Evolutionary conservation across 2,329 filamentous ascomycete species (phyloP).

Genomic region (Chaetomium sp.): DNA sequence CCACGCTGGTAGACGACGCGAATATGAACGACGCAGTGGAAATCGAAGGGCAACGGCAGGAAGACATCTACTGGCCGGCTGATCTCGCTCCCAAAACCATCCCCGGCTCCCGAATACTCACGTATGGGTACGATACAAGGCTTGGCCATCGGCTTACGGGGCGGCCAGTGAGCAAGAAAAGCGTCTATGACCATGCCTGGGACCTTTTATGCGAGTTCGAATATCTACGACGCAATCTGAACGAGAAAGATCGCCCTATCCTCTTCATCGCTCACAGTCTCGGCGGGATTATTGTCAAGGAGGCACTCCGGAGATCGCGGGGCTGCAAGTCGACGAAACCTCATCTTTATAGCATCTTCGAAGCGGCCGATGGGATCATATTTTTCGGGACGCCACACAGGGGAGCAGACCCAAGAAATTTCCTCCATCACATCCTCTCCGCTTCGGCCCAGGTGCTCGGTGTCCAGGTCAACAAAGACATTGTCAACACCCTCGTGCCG

Average conservation of each 20-base stretch:
- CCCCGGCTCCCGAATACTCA: conserved; percentile 36
- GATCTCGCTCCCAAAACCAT: conserved; percentile 33
- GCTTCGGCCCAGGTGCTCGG: conserved; percentile 30
- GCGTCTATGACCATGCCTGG: conserved; percentile 40
- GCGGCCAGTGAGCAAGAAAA: conserved; percentile 35
- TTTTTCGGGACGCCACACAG: conserved; percentile 43
- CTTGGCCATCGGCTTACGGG: conserved; percentile 35
- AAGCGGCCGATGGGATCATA: conserved; percentile 35
- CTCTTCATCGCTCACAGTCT: conserved; percentile 41
- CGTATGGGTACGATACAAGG: conserved; percentile 38
- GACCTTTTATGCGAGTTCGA: conserved; percentile 41
- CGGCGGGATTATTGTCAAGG: conserved; percentile 40
- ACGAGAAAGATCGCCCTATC: conserved; percentile 33
- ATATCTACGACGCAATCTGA: conserved; percentile 31
- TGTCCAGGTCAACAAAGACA: conserved; percentile 38
- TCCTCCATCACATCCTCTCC: conserved; percentile 32
- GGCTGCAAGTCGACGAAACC: conserved; percentile 11
- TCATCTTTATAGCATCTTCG: conserved; percentile 26
- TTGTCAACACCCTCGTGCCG: conserved; percentile 40
- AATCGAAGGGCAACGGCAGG: not conserved
- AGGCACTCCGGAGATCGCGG: conserved; percentile 27
- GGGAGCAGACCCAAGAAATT: conserved; percentile 34
- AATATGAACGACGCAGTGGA: not conserved
- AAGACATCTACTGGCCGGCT: conserved; percentile 33
- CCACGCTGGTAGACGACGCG: not conserved